These are phyloP conservation scores for Nephelium lappaceum DNA, from an alignment of 345 rosid species.

Conservation along the genomic window DNA sequence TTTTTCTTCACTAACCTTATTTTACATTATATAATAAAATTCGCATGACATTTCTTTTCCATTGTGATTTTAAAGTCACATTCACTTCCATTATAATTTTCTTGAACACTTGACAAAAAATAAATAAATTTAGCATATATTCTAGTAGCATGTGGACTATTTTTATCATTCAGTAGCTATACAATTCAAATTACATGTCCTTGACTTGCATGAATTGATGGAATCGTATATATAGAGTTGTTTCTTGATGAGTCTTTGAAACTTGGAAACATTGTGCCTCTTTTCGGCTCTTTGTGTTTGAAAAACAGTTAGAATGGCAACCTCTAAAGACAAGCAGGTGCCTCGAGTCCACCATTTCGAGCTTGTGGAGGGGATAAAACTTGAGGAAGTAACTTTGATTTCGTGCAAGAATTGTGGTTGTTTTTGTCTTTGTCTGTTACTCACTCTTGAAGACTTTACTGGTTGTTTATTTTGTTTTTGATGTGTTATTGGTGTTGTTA, in stretches of 20 bases:
- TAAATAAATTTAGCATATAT: not conserved
- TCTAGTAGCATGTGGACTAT: not conserved
- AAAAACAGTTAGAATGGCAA: slow-evolving; percentile 45
- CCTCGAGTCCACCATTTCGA: slow-evolving; percentile 45
- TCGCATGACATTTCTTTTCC: not conserved
- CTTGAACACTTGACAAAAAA: not conserved
- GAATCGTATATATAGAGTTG: not conserved
- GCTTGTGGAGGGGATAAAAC: slow-evolving; percentile 63
- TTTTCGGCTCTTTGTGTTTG: not conserved
- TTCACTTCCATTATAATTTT: not conserved
- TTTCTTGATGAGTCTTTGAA: not conserved
- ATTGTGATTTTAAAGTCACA: not conserved
- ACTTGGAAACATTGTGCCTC: not conserved
- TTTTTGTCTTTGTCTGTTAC: not conserved
- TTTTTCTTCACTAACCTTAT: not conserved
- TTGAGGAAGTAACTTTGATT: slow-evolving; percentile 43
- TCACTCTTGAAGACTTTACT: slow-evolving; percentile 13
- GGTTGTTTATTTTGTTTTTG: slow-evolving; percentile 1
- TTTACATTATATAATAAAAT: not conserved
- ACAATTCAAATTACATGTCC: not conserved
- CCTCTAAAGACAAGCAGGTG: slow-evolving; percentile 35
- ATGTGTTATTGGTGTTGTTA: slow-evolving; percentile 11
- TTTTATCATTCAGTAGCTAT: not conserved
- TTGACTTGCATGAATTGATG: not conserved
- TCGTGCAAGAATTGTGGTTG: not conserved